A percentile compares a stretch with the other conserved stretches of the same genome.
Evolutionary conservation across 1,139 yeast genomes (phyloP).

Genomic region (Debaryomyces fabryi): DNA sequence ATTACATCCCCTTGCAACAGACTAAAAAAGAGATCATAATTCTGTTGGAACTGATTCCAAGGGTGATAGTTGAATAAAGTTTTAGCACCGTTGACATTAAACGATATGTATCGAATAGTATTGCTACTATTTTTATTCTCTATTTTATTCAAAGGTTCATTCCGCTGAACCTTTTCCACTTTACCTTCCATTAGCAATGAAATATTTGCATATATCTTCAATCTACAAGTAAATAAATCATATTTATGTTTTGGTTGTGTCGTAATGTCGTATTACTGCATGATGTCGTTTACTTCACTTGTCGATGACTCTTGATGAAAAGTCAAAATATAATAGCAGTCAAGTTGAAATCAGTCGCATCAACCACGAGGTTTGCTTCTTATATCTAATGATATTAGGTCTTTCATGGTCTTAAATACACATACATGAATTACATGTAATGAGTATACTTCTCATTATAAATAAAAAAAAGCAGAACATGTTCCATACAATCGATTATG

Average conservation of each 20-base stretch:
- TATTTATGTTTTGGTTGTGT: not conserved
- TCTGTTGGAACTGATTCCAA: constrained; percentile 60
- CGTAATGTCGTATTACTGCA: constrained; percentile 2
- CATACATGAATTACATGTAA: not conserved
- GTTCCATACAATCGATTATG: not conserved
- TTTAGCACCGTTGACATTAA: constrained; percentile 84
- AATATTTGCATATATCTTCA: not conserved
- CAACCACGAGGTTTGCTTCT: not conserved
- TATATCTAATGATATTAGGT: not conserved
- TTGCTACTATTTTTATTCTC: not conserved
- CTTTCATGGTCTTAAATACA: not conserved
- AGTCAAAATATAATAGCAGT: not conserved
- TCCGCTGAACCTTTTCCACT: not conserved
- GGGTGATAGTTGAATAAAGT: constrained; percentile 83
- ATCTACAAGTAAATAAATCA: not conserved
- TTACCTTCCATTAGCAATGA: not conserved
- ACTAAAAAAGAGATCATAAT: constrained; percentile 53
- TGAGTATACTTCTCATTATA: not conserved
- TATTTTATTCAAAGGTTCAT: constrained; percentile 5
- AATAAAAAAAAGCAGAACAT: not conserved
- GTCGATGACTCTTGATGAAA: not conserved
- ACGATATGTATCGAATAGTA: constrained; percentile 57
- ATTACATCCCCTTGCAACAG: constrained; percentile 72
- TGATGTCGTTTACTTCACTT: not conserved
- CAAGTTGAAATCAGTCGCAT: not conserved